Evolutionary conservation across 2,329 filamentous ascomycete genomes (phyloP), one percentile per base, ranked within the genome.

Genomic region (Beauveria asiatica): DNA sequence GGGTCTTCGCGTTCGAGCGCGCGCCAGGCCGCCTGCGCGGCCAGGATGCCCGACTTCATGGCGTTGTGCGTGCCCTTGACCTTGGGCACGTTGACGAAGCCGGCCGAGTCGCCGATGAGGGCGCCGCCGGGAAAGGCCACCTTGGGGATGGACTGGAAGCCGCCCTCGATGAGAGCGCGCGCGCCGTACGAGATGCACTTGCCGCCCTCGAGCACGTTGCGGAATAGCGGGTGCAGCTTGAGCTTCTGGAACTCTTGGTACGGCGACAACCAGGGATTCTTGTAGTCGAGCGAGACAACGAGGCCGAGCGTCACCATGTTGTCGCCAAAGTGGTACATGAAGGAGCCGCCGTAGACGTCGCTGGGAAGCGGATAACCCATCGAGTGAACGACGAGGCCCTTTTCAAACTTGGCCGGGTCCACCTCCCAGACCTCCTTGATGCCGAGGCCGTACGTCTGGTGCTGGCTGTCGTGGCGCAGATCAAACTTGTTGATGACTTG

Each of bases 271-370:
- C 93, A 99, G 0, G 94, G 94, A 75, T 99, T 99, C 46, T 90
- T 82, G 73, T 99, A 99, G 78, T 99, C 94, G 58, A 99, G 82
- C 25, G 92, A 92, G 42, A 95, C 89, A 11, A 99, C 94, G 19
- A 97, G 80, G 25, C 94, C 94, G 60, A 99, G 81, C 66, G 87
- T 92, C 62, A 99, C 93, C 68, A 97, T 83, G 74, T 97, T 99
- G 68, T 99, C 93, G 42, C 92, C 94, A 74, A 97, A 99, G 74
- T 99, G 94, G 71, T 99, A 99, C 90, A 99, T 92, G 87, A 92
- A 99, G n/a, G 90, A 92, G 65, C 94, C 94, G 66, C 94, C 94
- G 71, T 99, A 99, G 9, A 92, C 94, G 70, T 97, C 88, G 67
- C 81, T 84, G 17, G 91, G 84, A 49, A 99, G 76, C 21, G 94